A percentile compares a stretch with the other conserved stretches of the same genome.
phyloP scores from a whole-genome alignment of 495 filamentous ascomycete species.

The Podospora comata region DNA sequence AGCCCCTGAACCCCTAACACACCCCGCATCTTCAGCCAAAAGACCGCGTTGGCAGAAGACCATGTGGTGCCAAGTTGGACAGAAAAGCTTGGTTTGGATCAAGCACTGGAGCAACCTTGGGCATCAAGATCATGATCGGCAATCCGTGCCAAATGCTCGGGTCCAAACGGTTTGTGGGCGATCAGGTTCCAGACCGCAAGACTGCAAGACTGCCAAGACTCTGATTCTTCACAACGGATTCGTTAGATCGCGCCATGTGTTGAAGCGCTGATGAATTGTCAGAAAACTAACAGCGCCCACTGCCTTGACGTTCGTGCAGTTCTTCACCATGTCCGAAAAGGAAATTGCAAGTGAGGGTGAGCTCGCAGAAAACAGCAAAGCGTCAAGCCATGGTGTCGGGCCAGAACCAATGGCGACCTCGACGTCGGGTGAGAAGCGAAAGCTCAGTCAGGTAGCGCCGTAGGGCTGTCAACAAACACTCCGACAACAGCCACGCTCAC shows the following conservation, averaged over 20 bases:
- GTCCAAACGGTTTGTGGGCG: neutral
- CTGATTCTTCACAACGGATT: neutral
- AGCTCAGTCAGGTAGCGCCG: neutral
- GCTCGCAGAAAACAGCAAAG: neutral
- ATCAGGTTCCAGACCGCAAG: neutral
- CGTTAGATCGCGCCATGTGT: neutral
- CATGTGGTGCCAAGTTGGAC: neutral
- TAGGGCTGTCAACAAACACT: constrained; percentile 2
- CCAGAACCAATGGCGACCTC: neutral
- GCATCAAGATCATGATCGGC: neutral
- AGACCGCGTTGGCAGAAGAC: neutral
- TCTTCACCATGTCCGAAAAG: neutral
- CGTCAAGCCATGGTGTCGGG: neutral
- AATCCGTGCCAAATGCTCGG: neutral
- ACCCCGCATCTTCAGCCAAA: neutral
- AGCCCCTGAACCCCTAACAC: neutral
- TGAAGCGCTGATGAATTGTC: neutral
- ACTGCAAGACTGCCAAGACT: neutral
- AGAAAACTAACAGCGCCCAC: neutral
- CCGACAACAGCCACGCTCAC: neutral
- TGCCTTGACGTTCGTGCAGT: neutral
- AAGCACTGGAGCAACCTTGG: neutral
- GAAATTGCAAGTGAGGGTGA: neutral
- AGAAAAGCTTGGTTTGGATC: neutral
- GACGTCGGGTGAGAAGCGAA: neutral